Percentiles rank a stretch among this genome's conserved stretches.
Conservation (phyloP, 2,329 filamentous ascomycete genomes). For the Aspergillus sp. region DNA sequence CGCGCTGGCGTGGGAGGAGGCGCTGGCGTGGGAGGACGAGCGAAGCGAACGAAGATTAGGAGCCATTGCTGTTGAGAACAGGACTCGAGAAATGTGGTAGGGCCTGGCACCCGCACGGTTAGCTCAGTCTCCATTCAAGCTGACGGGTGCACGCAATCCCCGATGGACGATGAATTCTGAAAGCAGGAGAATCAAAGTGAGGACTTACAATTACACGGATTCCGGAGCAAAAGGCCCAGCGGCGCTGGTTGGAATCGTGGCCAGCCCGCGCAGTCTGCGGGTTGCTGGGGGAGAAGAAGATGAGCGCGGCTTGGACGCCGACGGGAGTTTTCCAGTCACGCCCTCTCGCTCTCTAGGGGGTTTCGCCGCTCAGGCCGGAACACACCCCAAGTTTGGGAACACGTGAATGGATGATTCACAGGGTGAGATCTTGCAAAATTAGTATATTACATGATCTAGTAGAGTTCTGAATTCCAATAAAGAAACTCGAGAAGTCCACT, state of each 20-base stretch:
- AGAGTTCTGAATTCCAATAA: background rate
- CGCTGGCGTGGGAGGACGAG: slow-evolving; percentile 31
- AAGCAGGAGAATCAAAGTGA: background rate
- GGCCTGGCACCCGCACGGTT: slow-evolving; percentile 19
- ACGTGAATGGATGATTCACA: slow-evolving; percentile 4
- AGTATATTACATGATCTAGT: background rate
- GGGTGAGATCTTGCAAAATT: slow-evolving; percentile 5
- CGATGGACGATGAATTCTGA: background rate
- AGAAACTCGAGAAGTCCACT: background rate
- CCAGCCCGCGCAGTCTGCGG: slow-evolving; percentile 32
- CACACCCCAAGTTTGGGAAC: slow-evolving; percentile 18
- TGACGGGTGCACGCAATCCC: background rate
- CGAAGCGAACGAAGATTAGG: slow-evolving; percentile 38
- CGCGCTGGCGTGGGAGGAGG: slow-evolving; percentile 31
- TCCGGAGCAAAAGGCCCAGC: slow-evolving; percentile 28
- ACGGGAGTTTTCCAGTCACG: slow-evolving; percentile 30
- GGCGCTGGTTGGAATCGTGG: slow-evolving; percentile 32
- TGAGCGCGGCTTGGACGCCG: slow-evolving; percentile 24
- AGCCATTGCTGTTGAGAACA: slow-evolving; percentile 30
- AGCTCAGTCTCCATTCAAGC: slow-evolving; percentile 16
- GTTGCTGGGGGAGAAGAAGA: slow-evolving; percentile 27
- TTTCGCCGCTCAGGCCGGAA: slow-evolving; percentile 17
- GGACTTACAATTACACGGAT: slow-evolving; percentile 25
- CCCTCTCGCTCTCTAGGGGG: slow-evolving; percentile 22
- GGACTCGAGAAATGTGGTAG: slow-evolving; percentile 19